Percentiles rank a stretch among this genome's conserved stretches.
Conservation (phyloP, 2,329 filamentous ascomycete genomes). For the Sphaerulina musiva region DNA sequence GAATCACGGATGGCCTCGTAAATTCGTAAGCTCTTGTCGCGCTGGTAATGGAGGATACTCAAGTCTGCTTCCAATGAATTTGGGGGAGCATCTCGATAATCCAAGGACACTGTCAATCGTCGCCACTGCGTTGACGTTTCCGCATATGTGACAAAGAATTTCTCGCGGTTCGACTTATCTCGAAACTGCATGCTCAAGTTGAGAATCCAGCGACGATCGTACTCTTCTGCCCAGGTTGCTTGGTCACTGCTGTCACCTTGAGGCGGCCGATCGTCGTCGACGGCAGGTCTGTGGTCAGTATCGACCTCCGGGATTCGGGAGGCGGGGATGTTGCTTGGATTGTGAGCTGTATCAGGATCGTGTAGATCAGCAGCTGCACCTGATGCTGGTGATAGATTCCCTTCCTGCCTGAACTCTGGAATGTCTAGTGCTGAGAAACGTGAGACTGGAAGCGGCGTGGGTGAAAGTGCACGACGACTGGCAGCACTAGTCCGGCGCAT, state of each 20-base stretch:
- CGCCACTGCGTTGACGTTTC: slow-evolving; percentile 74
- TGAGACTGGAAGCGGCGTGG: slow-evolving; percentile 34
- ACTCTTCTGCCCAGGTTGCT: slow-evolving; percentile 65
- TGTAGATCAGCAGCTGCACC: slow-evolving; percentile 1
- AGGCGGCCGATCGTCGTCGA: slow-evolving; percentile 29
- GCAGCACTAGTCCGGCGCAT: slow-evolving; percentile 35
- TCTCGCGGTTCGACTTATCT: slow-evolving; percentile 85
- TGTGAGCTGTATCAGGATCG: slow-evolving; percentile 9
- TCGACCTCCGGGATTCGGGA: slow-evolving; percentile 18
- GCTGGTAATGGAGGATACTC: slow-evolving; percentile 68
- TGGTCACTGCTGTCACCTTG: slow-evolving; percentile 45
- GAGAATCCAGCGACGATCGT: slow-evolving; percentile 80
- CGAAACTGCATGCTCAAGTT: slow-evolving; percentile 98
- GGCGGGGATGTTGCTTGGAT: slow-evolving; percentile 18
- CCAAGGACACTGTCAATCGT: slow-evolving; percentile 84
- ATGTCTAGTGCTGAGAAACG: slow-evolving; percentile 38
- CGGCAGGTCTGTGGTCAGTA: slow-evolving; percentile 8
- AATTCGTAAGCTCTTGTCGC: slow-evolving; percentile 86
- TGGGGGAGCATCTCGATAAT: slow-evolving; percentile 74
- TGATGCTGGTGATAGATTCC: slow-evolving; percentile 3
- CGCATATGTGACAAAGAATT: slow-evolving; percentile 95
- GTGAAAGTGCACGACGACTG: slow-evolving; percentile 44
- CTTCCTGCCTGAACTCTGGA: slow-evolving; percentile 8
- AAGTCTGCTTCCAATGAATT: slow-evolving; percentile 84
- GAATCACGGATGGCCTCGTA: slow-evolving; percentile 93